Percentiles rank a stretch among this genome's conserved stretches.
Evolutionary conservation across 441 rosid species (phyloP).

Genomic region (Cnidoscolus chayamansa): DNA sequence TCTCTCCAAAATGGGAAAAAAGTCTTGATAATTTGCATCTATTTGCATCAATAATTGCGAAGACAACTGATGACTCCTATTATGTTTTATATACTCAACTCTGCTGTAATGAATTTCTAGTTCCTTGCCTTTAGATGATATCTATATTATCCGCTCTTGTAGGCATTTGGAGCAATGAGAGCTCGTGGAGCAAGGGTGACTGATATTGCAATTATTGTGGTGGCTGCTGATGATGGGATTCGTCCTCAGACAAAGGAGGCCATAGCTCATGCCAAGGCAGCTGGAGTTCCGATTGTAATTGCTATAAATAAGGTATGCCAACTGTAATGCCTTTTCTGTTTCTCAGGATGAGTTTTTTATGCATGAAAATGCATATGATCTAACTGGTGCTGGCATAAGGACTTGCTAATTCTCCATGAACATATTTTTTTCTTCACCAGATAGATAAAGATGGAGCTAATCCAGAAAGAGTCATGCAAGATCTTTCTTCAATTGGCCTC

Average conservation of each 20-base stretch:
- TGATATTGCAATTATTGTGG: constrained; percentile 90
- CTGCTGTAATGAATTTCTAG: constrained; percentile 12
- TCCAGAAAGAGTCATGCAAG: constrained; percentile 96
- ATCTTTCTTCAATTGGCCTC: constrained; percentile 88
- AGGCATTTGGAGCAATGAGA: constrained; percentile 99
- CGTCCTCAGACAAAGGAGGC: constrained; percentile 99
- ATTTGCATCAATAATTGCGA: constrained; percentile 13
- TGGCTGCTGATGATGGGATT: constrained; percentile 98
- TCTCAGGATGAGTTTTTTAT: constrained; percentile 9
- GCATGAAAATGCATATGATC: constrained; percentile 20
- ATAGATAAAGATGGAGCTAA: constrained; percentile 96
- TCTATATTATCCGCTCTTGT: constrained; percentile 34
- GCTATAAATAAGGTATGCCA: constrained; percentile 80
- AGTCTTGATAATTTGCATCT: constrained; percentile 9
- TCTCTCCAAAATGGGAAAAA: constrained; percentile 14
- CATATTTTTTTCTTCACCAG: constrained; percentile 33
- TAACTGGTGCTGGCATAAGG: background rate
- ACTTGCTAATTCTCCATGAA: constrained; percentile 13
- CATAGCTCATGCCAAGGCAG: constrained; percentile 94
- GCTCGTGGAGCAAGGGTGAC: constrained; percentile 98
- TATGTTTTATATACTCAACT: constrained; percentile 17
- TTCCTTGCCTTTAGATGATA: constrained; percentile 32
- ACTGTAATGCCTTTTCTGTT: constrained; percentile 1
- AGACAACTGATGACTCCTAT: background rate
- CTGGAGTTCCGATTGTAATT: constrained; percentile 88